Conservation (phyloP, 345 rosid species). For the Citrus cavaleriei region DNA sequence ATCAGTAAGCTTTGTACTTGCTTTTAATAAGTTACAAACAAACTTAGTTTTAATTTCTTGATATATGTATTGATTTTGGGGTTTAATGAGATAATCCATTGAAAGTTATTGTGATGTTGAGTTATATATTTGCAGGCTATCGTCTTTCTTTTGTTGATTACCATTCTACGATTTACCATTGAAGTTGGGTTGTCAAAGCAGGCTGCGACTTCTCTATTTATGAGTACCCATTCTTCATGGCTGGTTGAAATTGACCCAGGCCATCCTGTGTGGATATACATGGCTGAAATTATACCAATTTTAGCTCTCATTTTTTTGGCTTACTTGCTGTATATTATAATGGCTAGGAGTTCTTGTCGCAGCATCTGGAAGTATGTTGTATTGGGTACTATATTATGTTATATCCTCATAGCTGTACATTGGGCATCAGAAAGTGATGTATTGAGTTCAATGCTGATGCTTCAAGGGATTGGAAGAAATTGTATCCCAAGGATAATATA, state of each 20-base stretch:
- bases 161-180: conserved; percentile 63
- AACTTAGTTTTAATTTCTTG: neutral
- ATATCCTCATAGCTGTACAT: conserved; percentile 64
- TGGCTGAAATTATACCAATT: conserved; percentile 53
- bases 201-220: conserved; percentile 82
- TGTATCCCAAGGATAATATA: conserved; percentile 56
- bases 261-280: conserved; percentile 45
- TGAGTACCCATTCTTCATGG: conserved; percentile 74
- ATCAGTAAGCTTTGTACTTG: conserved; percentile 3
- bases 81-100: neutral
- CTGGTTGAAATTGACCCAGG: conserved; percentile 52
- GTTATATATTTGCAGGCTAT: conserved; percentile 57
- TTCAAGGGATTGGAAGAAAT: conserved; percentile 40
- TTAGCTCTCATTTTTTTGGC: conserved; percentile 44
- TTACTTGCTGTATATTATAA: conserved; percentile 36
- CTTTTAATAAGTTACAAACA: neutral
- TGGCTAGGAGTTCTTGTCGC: conserved; percentile 17
- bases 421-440: conserved; percentile 65
- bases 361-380: conserved; percentile 47
- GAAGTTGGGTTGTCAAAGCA: conserved; percentile 89
- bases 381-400: conserved; percentile 50
- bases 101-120: conserved; percentile 17
- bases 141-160: conserved; percentile 56
- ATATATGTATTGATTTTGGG: neutral
- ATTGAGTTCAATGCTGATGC: conserved; percentile 28